Base-by-base conservation (phyloP, 306 rosid genomes). In the Rosa persica region DNA sequence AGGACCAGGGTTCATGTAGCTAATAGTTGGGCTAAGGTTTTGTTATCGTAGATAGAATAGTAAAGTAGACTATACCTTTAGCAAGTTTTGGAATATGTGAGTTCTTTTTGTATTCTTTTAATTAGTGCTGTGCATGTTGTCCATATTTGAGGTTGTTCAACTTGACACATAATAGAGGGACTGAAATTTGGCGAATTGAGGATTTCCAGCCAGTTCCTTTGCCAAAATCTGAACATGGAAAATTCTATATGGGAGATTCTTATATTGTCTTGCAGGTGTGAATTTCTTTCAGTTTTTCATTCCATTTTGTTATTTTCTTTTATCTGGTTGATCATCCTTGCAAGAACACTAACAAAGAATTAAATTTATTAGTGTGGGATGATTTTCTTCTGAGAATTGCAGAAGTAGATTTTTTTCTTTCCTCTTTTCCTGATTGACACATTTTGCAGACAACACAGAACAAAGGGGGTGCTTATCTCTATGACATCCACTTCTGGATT, bases 141-240 rank as follows among this genome's bases (percentile, higher is more conserved):
- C 78, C 40, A 39, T 70, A 52, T 75, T 82, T 77, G 75, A 79
- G 42, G 34, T 74, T 67, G 87, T 84, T 81, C 76, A 77, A 82
- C 99, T 95, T 95, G 86, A 93, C 95, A 58, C 83, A 70, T 77
- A 22, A 12, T 85, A 96, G 99, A 83, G 99, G 98, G 72, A 87
- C 96, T 74, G 99, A 96, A 83, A 93, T 96, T 86, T 96, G 99
- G 99, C 88, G 99, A 86, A 96, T 96, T 80, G 99, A 96, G 89
- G 75, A 93, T 87, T 96, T 96, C 84, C 96, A 84, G 88, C 99
- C 98, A 62, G 94, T 90, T 80, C 97, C 93, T 46, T 76, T 96
- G 82, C 92, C 97, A 20, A 93, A 93, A 86, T 86, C 99, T 78
- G 99, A 91, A n/a, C 46, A 93, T 88, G 99, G 99, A 68, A 96